A percentile compares a stretch with the other conserved stretches of the same genome.
Evolutionary conservation across 139 green algal genomes (phyloP).

Genomic region (Chlamydomonas sp.): DNA sequence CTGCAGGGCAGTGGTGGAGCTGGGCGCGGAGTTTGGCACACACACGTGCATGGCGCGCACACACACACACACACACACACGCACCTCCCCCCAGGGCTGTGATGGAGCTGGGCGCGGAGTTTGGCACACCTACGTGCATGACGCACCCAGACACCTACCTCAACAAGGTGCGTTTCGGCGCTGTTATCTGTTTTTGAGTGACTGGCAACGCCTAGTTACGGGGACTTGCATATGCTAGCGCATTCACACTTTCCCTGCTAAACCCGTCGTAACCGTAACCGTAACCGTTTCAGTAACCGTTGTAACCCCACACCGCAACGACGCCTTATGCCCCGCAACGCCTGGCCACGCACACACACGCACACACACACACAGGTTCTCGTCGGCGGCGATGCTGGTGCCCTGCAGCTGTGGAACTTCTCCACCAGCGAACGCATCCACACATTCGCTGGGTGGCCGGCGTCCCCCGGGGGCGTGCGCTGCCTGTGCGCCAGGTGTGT

Average conservation of each 20-base stretch:
- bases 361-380: conserved; percentile 54
- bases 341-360: too few species aligned
- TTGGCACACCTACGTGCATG: conserved; percentile 64
- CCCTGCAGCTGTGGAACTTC: conserved; percentile 89
- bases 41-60: too few species aligned
- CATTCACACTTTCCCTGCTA: background rate
- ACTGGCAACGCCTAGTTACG: background rate
- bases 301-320: background rate
- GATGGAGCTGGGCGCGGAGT: conserved; percentile 8
- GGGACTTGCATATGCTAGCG: background rate
- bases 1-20: too few species aligned
- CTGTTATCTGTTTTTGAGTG: too few species aligned
- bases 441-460: conserved; percentile 60
- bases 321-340: background rate
- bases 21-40: too few species aligned
- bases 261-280: background rate
- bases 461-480: too few species aligned
- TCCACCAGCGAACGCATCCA: conserved; percentile 53
- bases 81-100: conserved; percentile 15
- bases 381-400: conserved; percentile 60
- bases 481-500: too few species aligned
- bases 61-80: too few species aligned
- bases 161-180: conserved; percentile 88
- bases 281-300: background rate
- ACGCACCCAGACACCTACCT: conserved; percentile 94